phyloP scores from a whole-genome alignment of 768 basidiomycete genomes.

The Postia placenta region DNA sequence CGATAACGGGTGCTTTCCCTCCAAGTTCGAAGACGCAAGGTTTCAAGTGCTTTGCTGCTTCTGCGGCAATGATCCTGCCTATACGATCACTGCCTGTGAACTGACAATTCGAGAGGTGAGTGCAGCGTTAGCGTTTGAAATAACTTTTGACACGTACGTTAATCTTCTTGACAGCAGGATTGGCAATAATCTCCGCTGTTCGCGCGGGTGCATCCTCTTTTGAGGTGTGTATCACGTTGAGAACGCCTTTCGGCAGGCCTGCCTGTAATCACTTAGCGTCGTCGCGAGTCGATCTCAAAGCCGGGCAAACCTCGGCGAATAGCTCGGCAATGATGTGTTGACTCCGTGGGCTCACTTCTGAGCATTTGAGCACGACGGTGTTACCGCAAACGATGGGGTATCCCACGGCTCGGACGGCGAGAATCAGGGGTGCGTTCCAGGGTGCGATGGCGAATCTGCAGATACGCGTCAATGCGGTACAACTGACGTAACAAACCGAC shows the following conservation, averaged over 20 bases:
- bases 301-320: conserved; percentile 32
- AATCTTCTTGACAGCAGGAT: conserved; percentile 46
- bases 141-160: conserved; percentile 31
- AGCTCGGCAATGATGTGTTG: conserved; percentile 41
- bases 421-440: conserved; percentile 47
- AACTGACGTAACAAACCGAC: conserved; percentile 2
- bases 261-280: conserved; percentile 27
- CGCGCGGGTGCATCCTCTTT: conserved; percentile 35
- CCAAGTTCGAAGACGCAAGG: conserved; percentile 52
- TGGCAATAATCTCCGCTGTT: conserved; percentile 47
- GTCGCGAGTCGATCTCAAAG: not conserved
- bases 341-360: conserved; percentile 43
- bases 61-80: conserved; percentile 44
- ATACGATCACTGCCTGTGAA: conserved; percentile 54
- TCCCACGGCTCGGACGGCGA: conserved; percentile 40
- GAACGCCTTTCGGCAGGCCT: conserved; percentile 52
- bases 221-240: conserved; percentile 49
- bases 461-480: not conserved
- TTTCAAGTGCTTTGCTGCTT: conserved; percentile 51
- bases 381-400: conserved; percentile 50
- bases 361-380: conserved; percentile 47
- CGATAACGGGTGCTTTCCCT: conserved; percentile 47
- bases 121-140: not conserved
- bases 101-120: conserved; percentile 21
- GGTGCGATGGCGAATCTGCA: conserved; percentile 46